Base-by-base conservation (phyloP, 169 alveolate genomes). In the Eimeria maxima region DNA sequence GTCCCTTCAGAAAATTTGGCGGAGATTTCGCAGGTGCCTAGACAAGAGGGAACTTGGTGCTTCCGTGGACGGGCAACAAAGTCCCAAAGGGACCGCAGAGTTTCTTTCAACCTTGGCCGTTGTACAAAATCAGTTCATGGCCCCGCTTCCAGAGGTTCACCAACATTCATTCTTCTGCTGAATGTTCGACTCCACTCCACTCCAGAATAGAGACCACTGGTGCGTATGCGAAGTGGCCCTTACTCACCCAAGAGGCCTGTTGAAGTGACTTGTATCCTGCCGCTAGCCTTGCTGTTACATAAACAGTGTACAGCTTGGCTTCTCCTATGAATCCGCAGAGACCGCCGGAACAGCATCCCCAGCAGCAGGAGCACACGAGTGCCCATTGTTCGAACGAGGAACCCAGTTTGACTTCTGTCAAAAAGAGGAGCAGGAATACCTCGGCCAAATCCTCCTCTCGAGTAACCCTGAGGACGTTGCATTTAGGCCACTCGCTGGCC, bases 321-420 rank as follows among this genome's bases (percentile, higher is more conserved):
- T 3, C 47, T 24, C 78, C 11, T 69, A 69, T 69, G 78, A 27
- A 69, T 69, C 78, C 78, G 3, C 78, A 29, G 78, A 18, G 24
- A 69, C 78, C 44, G 78, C 78, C 47, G 47, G 78, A 10, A 18
- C 78, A 69, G 47, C 47, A 69, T 18, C 78, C 78, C 27, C 78
- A 29, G 47, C 78, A 69, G 78, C 78, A n/a, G 47, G 78, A 29
- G 44, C 44, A 29, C 22, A 69, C 22, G 2, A 45, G 47, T 69
- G 78, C 47, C 3, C 3, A 29, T 11, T 69, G 47, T 69, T 44
- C 47, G 29, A 29, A 69, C 78, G 22, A 5, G 13, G 78, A n/a
- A 18, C 20, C 47, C 47, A 7, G 20, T 29, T 69, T 6, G 5
- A 27, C 47, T 29, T 45, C 5, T 8, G 78, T 69, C 20, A n/a